Base-by-base conservation (phyloP, 2,329 filamentous ascomycete genomes). In the Sodiomyces alkalinus region DNA sequence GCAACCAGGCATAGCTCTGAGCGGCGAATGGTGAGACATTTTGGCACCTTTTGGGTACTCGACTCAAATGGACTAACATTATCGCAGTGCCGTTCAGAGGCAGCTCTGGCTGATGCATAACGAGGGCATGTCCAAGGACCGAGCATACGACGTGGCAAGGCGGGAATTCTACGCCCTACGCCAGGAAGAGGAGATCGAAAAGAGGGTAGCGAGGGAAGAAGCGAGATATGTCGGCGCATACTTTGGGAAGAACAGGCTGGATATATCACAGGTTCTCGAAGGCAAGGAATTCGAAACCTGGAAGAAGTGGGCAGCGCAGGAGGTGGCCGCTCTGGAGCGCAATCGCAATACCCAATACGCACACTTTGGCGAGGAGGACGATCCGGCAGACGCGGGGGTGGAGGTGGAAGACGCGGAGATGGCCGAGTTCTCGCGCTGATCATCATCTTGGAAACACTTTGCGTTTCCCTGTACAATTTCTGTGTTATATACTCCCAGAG, bases 151-250 rank as follows among this genome's bases (percentile, higher is more conserved):
- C 53, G 59, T 63, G 31, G 85, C 80, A 6, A 80, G 90, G 34
- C 77, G 76, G 39, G 87, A 98, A 51, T 93, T 96, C 56, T 98
- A 98, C 58, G 61, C 67, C 25, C 56, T 87, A 37, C 78, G 90
- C 33, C 78, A 92, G 42, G 63, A 73, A 34, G 75, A 92, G 42
- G 85, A 94, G 39, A 69, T 93, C 26, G 74, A 87, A 56, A 67
- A 71, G 41, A 74, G 86, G 41, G 68, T 98, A 34, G 81, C 87
- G 6, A 64, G 73, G 27, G 90, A 98, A 56, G 90, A 98, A 55
- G 87, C 90, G 17, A 62, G 74, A 37, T 70, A 80, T 43, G 77
- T 80, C 5, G 90, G 90, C 29, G 86, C 85, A 28, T 83, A 83
- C 62, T 96, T 96, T 49, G 83, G 83, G 49, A 80, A 77, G 52